Evolutionary conservation across 2,329 filamentous ascomycete species (phyloP).

Genomic region (Xylaria hypoxylon): DNA sequence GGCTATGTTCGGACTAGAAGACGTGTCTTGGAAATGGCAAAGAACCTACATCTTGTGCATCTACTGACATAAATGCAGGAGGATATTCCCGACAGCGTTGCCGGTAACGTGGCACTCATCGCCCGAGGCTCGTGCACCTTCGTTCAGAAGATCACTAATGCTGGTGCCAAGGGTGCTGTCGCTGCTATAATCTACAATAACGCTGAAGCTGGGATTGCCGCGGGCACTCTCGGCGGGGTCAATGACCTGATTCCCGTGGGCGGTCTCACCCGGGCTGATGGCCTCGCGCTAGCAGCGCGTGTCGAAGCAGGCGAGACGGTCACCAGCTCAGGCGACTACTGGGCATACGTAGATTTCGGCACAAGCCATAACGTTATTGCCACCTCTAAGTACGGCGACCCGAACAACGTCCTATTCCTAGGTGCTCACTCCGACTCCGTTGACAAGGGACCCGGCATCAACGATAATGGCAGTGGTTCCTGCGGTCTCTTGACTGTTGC

Average conservation of each 20-base stretch:
- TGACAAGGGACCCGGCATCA: constrained; percentile 71
- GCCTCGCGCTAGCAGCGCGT: constrained; percentile 37
- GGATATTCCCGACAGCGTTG: constrained; percentile 62
- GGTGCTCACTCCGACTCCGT: constrained; percentile 73
- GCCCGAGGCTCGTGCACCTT: constrained; percentile 68
- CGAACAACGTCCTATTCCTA: constrained; percentile 67
- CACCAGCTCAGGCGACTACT: constrained; percentile 41
- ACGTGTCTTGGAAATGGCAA: not conserved
- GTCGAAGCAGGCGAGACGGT: constrained; percentile 36
- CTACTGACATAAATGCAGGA: constrained; percentile 39
- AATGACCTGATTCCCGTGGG: constrained; percentile 59
- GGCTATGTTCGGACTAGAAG: not conserved
- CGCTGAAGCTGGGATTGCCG: constrained; percentile 55
- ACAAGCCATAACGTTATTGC: constrained; percentile 68
- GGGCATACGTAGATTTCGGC: constrained; percentile 45
- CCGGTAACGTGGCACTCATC: constrained; percentile 66
- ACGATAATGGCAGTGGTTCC: constrained; percentile 72
- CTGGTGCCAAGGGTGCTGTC: constrained; percentile 64
- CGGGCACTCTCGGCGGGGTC: constrained; percentile 63
- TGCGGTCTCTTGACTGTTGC: constrained; percentile 70
- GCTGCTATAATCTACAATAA: constrained; percentile 71
- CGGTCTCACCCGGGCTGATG: constrained; percentile 60
- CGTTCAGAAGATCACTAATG: constrained; percentile 64
- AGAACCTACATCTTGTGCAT: not conserved
- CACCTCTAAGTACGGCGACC: constrained; percentile 68